Evolutionary conservation across 2,329 filamentous ascomycete species (phyloP).

Genomic region (Mycosphaerella arachidis): DNA sequence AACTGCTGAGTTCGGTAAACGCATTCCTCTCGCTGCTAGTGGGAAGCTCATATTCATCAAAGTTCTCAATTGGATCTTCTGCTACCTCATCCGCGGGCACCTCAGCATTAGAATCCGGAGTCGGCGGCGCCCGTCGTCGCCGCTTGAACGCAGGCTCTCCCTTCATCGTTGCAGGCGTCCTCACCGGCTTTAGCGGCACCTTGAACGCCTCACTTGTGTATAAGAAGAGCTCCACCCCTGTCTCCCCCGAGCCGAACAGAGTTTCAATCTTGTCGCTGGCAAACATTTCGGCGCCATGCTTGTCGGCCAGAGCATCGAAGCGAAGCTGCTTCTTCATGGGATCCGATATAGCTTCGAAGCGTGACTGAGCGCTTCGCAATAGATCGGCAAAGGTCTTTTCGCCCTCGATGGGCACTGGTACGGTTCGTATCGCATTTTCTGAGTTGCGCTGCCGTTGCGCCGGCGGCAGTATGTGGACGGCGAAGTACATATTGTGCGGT

Average conservation of each 20-base stretch:
- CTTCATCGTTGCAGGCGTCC: not conserved
- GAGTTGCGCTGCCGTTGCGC: not conserved
- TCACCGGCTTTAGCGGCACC: not conserved
- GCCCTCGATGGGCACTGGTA: not conserved
- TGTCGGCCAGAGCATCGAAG: not conserved
- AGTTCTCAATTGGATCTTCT: not conserved
- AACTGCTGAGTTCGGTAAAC: not conserved
- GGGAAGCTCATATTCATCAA: not conserved
- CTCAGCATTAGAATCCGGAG: not conserved
- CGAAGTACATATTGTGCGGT: not conserved
- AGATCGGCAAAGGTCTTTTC: slow-evolving; percentile 1
- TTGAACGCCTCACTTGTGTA: not conserved
- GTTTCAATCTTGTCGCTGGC: not conserved
- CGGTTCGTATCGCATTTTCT: not conserved
- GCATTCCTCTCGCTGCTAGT: not conserved
- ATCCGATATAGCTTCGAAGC: not conserved
- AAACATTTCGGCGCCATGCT: not conserved
- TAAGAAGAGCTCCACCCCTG: not conserved
- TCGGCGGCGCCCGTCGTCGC: not conserved
- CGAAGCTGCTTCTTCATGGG: not conserved
- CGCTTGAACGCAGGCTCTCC: not conserved
- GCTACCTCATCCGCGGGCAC: not conserved
- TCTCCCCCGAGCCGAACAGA: not conserved
- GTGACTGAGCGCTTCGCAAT: not conserved
- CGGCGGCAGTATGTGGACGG: not conserved